Evolutionary conservation across 345 rosid genomes (phyloP).

Genomic region (Citrus unshiu): DNA sequence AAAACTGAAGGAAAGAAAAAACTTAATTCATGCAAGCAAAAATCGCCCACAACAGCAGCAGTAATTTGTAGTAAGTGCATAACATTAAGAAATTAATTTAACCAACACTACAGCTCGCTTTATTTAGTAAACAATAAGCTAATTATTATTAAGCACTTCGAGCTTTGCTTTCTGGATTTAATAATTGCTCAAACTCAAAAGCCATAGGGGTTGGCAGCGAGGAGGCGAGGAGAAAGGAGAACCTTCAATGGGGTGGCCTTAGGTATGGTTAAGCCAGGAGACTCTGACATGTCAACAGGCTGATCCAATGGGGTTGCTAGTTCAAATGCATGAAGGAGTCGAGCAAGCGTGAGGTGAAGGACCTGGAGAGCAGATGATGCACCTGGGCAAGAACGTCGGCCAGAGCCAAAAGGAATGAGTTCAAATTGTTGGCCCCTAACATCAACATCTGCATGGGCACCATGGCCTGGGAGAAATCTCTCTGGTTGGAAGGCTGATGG

Average conservation of each 20-base stretch:
- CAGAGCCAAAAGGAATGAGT: conserved; percentile 47
- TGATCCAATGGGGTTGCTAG: conserved; percentile 15
- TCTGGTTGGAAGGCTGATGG: conserved; percentile 47
- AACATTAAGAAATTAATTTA: too few relatives aligned
- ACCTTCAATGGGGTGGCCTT: conserved; percentile 43
- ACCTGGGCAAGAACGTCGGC: conserved; percentile 50
- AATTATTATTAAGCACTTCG: too few relatives aligned
- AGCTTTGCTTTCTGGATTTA: too few relatives aligned
- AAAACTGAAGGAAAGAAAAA: too few relatives aligned
- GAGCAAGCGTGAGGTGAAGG: conserved; percentile 36
- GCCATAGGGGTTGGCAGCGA: conserved; percentile 12
- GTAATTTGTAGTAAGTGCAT: too few relatives aligned
- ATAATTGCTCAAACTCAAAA: background rate
- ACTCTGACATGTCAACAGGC: conserved; percentile 23
- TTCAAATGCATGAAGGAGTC: conserved; percentile 44
- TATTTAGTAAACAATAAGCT: too few relatives aligned
- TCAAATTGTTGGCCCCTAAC: conserved; percentile 44
- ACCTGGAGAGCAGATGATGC: conserved; percentile 35
- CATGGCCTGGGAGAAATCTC: conserved; percentile 39
- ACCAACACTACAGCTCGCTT: too few relatives aligned
- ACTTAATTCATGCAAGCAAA: too few relatives aligned
- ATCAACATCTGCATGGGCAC: conserved; percentile 16
- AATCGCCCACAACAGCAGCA: too few relatives aligned
- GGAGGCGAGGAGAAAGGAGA: conserved; percentile 34
- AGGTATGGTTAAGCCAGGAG: conserved; percentile 36